phyloP scores from a whole-genome alignment of 202 grass and related monocot genomes.

The Eragrostis tef region DNA sequence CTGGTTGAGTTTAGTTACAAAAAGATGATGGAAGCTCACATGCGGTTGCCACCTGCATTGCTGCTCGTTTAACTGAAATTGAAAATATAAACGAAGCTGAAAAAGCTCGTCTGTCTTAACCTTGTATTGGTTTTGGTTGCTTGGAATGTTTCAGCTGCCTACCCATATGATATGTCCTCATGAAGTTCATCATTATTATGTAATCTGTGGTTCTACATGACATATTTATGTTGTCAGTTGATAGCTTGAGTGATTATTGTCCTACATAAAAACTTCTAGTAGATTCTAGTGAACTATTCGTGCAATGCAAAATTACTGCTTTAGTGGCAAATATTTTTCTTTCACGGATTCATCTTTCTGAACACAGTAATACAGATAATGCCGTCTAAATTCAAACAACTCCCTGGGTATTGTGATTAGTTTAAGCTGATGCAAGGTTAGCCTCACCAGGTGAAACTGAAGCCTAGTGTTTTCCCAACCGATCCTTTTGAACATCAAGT shows the following conservation, averaged over 20 bases:
- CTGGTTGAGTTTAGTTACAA: background rate
- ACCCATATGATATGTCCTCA: background rate
- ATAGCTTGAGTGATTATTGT: constrained; percentile 5
- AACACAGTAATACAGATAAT: constrained; percentile 3
- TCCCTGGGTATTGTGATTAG: background rate
- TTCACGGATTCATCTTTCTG: constrained; percentile 13
- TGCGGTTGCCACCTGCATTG: background rate
- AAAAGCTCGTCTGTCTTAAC: background rate
- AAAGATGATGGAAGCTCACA: background rate
- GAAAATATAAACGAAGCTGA: background rate
- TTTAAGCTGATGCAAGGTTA: background rate
- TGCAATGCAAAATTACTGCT: background rate
- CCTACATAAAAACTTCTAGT: constrained; percentile 13
- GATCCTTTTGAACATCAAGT: background rate
- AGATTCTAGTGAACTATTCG: constrained; percentile 14
- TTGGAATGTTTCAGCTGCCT: background rate
- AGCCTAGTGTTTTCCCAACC: background rate
- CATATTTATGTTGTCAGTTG: background rate
- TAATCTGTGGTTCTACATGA: background rate
- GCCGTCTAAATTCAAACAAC: constrained; percentile 9
- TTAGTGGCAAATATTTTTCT: background rate
- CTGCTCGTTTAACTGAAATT: background rate
- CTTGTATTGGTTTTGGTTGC: constrained; percentile 9
- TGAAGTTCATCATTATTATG: constrained; percentile 2
- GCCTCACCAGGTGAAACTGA: background rate